Base-by-base conservation (phyloP, 176 grass and related monocot species). In the Otatea glauca region DNA sequence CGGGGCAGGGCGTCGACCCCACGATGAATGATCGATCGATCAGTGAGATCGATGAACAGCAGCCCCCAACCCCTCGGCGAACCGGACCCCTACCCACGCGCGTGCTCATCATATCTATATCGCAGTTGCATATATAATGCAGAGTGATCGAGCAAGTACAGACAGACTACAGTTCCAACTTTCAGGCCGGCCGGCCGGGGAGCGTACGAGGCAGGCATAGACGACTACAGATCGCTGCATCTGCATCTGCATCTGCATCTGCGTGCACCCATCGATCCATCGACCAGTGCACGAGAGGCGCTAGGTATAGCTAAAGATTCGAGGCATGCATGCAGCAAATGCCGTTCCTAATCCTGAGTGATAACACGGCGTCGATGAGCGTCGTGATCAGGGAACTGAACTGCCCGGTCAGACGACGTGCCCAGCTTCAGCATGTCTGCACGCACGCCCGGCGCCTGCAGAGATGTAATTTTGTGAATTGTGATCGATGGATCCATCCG, bases 61-160 rank as follows among this genome's bases (percentile, higher is more conserved):
- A 18, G 16, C 32, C n/a, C 9, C n/a, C 58, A 24, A 58, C n/a
- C 58, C 58, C 54, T 20, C 32, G 81, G 14, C 82, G 72, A 72
- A 34, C 76, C 84, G 76, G 75, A 87, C 85, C 85, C 85, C 85
- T 87, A 87, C 85, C 45, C n/a, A 18, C 49, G 39, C 76, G n/a
- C 21, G 20, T 12, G 10, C 38, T 14, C 50, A 4, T 61, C 12
- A 29, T 29, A 29, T 23, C 58, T 25, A 12, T 2, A 27, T n/a
- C 54, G 54, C 54, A n/a, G 54, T n/a, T 6, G 56, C n/a, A 60
- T n/a, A n/a, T n/a, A n/a, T n/a, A 12, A 10, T 11, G n/a, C n/a
- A 60, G 56, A 60, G n/a, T 5, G 4, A 37, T 37, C 35, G 2
- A 24, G 4, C 9, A 60, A 60, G 56, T 60, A 60, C 56, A 60